A percentile compares a stretch with the other conserved stretches of the same genome.
phyloP scores from a whole-genome alignment of 495 filamentous ascomycete genomes.

The Penicillium lividum region DNA sequence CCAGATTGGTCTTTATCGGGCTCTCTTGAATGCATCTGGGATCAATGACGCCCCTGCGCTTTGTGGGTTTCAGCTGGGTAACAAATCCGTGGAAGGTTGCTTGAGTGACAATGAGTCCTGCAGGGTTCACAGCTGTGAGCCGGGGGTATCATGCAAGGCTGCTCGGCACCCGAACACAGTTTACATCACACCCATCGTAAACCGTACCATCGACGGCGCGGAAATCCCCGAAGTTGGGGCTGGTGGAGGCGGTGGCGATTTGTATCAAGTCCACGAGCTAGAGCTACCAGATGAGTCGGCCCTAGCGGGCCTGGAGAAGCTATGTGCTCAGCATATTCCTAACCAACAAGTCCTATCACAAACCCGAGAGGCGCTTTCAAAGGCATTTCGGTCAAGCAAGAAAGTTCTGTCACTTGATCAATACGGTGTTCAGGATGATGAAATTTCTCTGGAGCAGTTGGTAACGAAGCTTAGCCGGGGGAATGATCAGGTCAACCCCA shows the following conservation, averaged over 20 bases:
- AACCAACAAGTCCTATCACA: conserved; percentile 34
- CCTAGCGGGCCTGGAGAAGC: conserved; percentile 46
- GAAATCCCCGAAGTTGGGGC: conserved; percentile 73
- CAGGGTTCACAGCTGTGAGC: conserved; percentile 89
- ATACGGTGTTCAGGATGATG: conserved; percentile 40
- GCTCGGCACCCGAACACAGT: conserved; percentile 59
- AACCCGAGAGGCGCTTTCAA: conserved; percentile 33
- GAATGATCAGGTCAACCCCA: background rate
- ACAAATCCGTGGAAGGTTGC: conserved; percentile 65
- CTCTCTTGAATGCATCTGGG: conserved; percentile 48
- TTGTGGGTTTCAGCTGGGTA: conserved; percentile 76
- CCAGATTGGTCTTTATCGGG: conserved; percentile 70
- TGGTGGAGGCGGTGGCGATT: conserved; percentile 77
- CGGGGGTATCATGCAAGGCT: conserved; percentile 62
- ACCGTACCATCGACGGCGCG: conserved; percentile 52
- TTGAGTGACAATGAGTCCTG: conserved; percentile 63
- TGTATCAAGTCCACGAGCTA: conserved; percentile 64
- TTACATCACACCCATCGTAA: conserved; percentile 76
- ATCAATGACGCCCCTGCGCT: conserved; percentile 64
- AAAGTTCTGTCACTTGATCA: conserved; percentile 42
- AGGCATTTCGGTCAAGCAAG: conserved; percentile 37
- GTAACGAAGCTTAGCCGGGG: conserved; percentile 37
- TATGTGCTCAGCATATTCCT: conserved; percentile 45
- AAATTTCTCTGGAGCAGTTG: conserved; percentile 47
- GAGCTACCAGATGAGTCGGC: conserved; percentile 52